phyloP scores from a whole-genome alignment of 331 rosid species.

The Acacia pycnantha region DNA sequence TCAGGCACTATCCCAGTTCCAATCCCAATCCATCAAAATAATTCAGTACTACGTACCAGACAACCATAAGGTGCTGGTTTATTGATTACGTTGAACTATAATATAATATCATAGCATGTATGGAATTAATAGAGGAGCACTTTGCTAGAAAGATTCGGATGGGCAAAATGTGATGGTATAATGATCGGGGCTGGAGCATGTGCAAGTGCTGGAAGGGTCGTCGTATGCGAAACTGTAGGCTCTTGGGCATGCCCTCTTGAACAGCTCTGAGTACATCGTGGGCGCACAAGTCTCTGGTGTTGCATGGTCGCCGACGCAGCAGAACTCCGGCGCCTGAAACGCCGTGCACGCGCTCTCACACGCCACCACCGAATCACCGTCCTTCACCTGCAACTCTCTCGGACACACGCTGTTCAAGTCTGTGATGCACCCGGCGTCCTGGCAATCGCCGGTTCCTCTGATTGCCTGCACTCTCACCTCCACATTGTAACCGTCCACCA shows the following conservation, averaged over 20 bases:
- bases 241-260: constrained; percentile 64
- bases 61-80: no score
- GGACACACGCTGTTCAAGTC: constrained; percentile 59
- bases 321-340: constrained; percentile 49
- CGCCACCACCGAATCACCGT: constrained; percentile 43
- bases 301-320: constrained; percentile 58
- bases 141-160: constrained; percentile 14
- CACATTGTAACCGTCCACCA: constrained; percentile 75
- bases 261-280: constrained; percentile 55
- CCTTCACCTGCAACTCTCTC: constrained; percentile 41
- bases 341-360: constrained; percentile 70
- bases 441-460: constrained; percentile 62
- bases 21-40: no score
- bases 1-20: no score
- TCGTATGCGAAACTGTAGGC: constrained; percentile 73
- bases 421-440: constrained; percentile 57
- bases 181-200: constrained; percentile 53
- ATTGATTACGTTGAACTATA: neutral
- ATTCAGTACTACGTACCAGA: no score
- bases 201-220: constrained; percentile 65
- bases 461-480: constrained; percentile 53
- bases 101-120: neutral
- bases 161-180: constrained; percentile 61
- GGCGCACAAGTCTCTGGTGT: constrained; percentile 67
- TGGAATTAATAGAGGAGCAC: no score